phyloP scores from a whole-genome alignment of 805 yeast species.

The Candida alai region DNA sequence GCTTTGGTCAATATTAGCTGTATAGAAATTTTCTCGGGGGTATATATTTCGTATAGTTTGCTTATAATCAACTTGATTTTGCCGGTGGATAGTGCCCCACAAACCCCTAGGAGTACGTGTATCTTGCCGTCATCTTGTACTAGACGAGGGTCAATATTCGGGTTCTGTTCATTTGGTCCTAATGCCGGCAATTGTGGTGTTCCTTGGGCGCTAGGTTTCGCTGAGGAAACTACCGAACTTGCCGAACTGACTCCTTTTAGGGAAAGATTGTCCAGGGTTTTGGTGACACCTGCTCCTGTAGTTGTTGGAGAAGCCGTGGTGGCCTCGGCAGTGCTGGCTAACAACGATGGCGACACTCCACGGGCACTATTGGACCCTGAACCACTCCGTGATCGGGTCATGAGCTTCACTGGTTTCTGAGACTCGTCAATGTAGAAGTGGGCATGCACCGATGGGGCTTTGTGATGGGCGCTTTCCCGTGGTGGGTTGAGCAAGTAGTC shows the following conservation, averaged over 20 bases:
- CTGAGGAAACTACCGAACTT: constrained; percentile 1
- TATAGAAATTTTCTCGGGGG: constrained; percentile 46
- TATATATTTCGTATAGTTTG: constrained; percentile 50
- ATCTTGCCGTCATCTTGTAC: constrained; percentile 53
- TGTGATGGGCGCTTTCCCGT: constrained; percentile 38
- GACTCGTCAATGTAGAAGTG: constrained; percentile 73
- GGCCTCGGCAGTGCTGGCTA: too few relatives aligned
- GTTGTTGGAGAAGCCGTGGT: neutral
- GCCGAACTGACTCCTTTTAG: neutral
- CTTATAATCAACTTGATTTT: constrained; percentile 51
- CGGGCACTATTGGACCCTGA: constrained; percentile 14
- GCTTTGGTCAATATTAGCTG: constrained; percentile 54
- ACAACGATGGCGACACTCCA: constrained; percentile 2
- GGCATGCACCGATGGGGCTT: constrained; percentile 68
- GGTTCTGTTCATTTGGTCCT: constrained; percentile 31
- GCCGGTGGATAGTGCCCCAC: constrained; percentile 52
- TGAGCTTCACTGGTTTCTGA: constrained; percentile 41
- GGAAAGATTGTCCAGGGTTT: neutral
- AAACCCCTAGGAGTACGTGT: constrained; percentile 54
- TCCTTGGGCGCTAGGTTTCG: constrained; percentile 5
- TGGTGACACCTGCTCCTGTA: constrained; percentile 1
- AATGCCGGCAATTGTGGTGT: constrained; percentile 5
- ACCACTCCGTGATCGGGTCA: constrained; percentile 36
- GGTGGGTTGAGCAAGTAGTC: constrained; percentile 31
- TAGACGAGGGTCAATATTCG: constrained; percentile 51